Percentiles rank a stretch among this genome's conserved stretches.
phyloP scores from a whole-genome alignment of 1,284 basidiomycete genomes.

The Puccinia horiana region DNA sequence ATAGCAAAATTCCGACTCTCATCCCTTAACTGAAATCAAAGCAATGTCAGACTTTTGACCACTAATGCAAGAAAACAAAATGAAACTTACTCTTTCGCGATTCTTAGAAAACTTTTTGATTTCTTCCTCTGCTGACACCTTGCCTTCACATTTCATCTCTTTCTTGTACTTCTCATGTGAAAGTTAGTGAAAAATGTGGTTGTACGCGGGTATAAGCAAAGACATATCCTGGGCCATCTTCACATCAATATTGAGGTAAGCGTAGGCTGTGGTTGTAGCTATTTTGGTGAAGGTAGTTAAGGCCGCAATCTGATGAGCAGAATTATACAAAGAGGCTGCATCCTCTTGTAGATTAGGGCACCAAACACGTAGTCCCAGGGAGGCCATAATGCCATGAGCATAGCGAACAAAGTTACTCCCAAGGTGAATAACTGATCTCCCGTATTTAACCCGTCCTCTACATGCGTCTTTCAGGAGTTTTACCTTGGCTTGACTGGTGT shows the following conservation, averaged over 20 bases:
- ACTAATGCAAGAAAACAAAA: background rate
- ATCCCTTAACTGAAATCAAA: slow-evolving; percentile 15
- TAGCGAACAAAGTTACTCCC: slow-evolving; percentile 12
- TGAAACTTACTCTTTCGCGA: slow-evolving; percentile 10
- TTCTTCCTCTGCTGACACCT: background rate
- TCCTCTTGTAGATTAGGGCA: slow-evolving; percentile 29
- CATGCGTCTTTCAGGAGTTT: background rate
- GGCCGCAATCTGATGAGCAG: slow-evolving; percentile 18
- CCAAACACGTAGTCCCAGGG: slow-evolving; percentile 18
- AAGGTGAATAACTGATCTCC: background rate
- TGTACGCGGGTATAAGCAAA: slow-evolving; percentile 25
- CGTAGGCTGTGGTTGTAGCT: background rate
- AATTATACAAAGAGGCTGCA: slow-evolving; percentile 10
- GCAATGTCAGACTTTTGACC: background rate
- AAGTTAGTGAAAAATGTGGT: slow-evolving; percentile 32
- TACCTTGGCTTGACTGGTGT: background rate
- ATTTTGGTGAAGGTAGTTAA: slow-evolving; percentile 15
- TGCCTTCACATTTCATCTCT: slow-evolving; percentile 14
- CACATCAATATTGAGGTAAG: slow-evolving; percentile 21
- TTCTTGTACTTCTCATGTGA: background rate
- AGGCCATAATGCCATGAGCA: background rate
- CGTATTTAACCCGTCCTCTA: background rate
- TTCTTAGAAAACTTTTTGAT: slow-evolving; percentile 9
- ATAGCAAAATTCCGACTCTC: background rate
- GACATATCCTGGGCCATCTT: background rate